Conservation (phyloP, 1,139 yeast species). For the Schizosaccharomyces versatilis region DNA sequence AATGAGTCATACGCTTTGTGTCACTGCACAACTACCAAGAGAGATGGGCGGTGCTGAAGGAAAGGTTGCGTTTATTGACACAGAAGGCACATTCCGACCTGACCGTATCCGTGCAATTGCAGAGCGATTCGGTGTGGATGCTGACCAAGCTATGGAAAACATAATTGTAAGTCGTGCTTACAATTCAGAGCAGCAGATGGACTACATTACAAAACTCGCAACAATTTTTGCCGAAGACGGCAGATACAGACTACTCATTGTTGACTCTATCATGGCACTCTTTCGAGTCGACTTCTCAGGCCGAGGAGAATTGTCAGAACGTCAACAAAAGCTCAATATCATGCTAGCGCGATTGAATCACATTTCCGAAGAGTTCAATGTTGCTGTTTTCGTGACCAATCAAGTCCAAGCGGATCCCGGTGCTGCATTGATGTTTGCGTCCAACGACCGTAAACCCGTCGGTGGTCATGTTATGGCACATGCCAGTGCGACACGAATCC, state of each 20-base stretch:
- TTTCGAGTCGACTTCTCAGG: conserved; percentile 35
- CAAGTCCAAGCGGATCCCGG: conserved; percentile 53
- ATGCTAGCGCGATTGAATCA: conserved; percentile 32
- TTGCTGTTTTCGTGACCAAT: conserved; percentile 38
- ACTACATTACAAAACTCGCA: conserved; percentile 7
- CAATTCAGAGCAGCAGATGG: conserved; percentile 34
- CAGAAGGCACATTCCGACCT: conserved; percentile 38
- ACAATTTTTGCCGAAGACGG: conserved; percentile 9
- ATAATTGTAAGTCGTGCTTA: conserved; percentile 37
- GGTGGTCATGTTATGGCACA: conserved; percentile 36
- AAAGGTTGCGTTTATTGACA: conserved; percentile 37
- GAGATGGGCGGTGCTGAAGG: conserved; percentile 40
- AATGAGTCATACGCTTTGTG: conserved; percentile 37
- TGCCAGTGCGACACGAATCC: conserved; percentile 33
- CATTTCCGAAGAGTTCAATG: conserved; percentile 36
- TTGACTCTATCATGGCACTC: conserved; percentile 42
- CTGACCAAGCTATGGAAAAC: conserved; percentile 25
- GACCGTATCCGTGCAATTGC: conserved; percentile 35
- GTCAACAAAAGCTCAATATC: conserved; percentile 38
- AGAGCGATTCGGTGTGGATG: conserved; percentile 31
- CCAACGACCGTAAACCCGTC: conserved; percentile 42
- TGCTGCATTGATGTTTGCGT: conserved; percentile 39
- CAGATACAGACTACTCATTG: conserved; percentile 15
- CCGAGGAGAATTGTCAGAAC: conserved; percentile 37
- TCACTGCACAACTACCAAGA: conserved; percentile 34